phyloP scores from a whole-genome alignment of 1,284 basidiomycete species.

The Ustilago curta region DNA sequence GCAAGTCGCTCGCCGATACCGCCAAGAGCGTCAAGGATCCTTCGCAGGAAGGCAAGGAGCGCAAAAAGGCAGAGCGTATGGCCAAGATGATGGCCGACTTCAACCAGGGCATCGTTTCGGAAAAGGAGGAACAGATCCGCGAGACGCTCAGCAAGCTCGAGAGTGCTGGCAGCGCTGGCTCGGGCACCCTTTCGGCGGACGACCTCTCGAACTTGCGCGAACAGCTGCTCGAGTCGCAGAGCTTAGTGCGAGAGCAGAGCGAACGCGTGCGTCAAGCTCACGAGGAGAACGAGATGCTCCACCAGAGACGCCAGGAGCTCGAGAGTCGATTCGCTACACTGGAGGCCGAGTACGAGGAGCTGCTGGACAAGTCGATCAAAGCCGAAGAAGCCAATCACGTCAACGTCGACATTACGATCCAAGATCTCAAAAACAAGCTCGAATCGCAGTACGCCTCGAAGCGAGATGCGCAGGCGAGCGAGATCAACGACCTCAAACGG shows the following conservation, averaged over 20 bases:
- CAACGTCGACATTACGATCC: slow-evolving; percentile 77
- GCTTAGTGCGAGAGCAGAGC: slow-evolving; percentile 85
- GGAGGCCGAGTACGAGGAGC: slow-evolving; percentile 94
- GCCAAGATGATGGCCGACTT: slow-evolving; percentile 99
- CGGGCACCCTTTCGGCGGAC: slow-evolving; percentile 73
- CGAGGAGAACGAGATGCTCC: slow-evolving; percentile 90
- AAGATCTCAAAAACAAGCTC: slow-evolving; percentile 92
- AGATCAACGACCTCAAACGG: slow-evolving; percentile 89
- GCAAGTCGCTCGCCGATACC: slow-evolving; percentile 58
- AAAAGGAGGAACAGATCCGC: slow-evolving; percentile 91
- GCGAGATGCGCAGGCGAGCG: slow-evolving; percentile 86
- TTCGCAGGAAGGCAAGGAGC: slow-evolving; percentile 93
- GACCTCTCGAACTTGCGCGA: slow-evolving; percentile 84
- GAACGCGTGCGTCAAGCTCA: slow-evolving; percentile 88
- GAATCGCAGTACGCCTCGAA: slow-evolving; percentile 93
- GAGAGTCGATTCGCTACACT: slow-evolving; percentile 83
- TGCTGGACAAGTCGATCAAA: slow-evolving; percentile 75
- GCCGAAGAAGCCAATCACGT: slow-evolving; percentile 66
- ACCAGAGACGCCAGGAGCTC: slow-evolving; percentile 85
- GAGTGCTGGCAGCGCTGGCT: slow-evolving; percentile 58
- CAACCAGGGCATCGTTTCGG: slow-evolving; percentile 80
- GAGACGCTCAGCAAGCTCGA: slow-evolving; percentile 85
- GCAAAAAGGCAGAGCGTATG: slow-evolving; percentile 99
- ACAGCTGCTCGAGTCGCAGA: slow-evolving; percentile 89
- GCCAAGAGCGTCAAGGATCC: slow-evolving; percentile 66